phyloP scores from a whole-genome alignment of 2,329 filamentous ascomycete genomes.

The Triangularia verruculosa region DNA sequence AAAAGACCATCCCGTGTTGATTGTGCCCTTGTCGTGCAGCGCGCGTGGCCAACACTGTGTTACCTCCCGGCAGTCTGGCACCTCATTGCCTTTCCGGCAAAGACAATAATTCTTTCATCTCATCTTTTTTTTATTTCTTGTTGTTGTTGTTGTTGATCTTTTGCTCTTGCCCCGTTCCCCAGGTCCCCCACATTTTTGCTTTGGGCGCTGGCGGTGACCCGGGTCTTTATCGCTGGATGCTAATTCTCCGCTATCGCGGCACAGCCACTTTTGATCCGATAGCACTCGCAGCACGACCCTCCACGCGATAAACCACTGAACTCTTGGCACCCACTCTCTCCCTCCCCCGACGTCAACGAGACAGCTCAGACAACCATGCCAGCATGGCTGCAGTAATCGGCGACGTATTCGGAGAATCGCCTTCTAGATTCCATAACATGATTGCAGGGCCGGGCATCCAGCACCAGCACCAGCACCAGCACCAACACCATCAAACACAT shows the following conservation, averaged over 20 bases:
- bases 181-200: neutral
- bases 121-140: neutral
- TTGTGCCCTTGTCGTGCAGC: neutral
- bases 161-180: conserved; percentile 2
- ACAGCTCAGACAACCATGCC: conserved; percentile 30
- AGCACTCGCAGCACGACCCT: conserved; percentile 15
- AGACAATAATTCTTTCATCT: neutral
- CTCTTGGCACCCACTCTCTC: conserved; percentile 11
- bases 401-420: conserved; percentile 70
- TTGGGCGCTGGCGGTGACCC: conserved; percentile 14
- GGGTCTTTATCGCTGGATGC: conserved; percentile 27
- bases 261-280: conserved; percentile 25
- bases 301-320: conserved; percentile 20
- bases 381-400: conserved; percentile 64
- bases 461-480: conserved; percentile 39
- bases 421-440: conserved; percentile 66
- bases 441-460: conserved; percentile 53
- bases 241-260: conserved; percentile 26
- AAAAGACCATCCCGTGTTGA: neutral
- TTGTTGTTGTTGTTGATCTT: conserved; percentile 2
- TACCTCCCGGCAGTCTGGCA: neutral
- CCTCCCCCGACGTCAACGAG: neutral
- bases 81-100: neutral
- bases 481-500: too few relatives aligned
- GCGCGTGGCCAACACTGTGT: neutral